phyloP scores from a whole-genome alignment of 139 green algal species.

The Chlamydomonas incerta region DNA sequence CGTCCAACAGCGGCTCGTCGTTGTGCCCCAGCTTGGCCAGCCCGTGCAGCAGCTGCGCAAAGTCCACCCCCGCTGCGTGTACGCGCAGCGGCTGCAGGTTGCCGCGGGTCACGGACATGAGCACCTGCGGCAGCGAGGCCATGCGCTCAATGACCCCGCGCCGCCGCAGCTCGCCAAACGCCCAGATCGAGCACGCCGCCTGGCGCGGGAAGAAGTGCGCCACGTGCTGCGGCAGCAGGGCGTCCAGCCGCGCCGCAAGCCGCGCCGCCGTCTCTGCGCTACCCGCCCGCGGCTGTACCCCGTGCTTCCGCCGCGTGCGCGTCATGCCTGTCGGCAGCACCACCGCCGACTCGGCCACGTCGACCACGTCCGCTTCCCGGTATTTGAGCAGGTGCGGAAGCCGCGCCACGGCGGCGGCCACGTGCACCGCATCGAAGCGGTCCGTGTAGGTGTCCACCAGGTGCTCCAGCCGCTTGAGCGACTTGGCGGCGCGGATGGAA shows the following conservation, averaged over 20 bases:
- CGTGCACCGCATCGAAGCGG: slow-evolving; percentile 49
- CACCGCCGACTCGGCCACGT: neutral
- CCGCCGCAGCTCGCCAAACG: slow-evolving; percentile 34
- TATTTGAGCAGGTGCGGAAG: slow-evolving; percentile 45
- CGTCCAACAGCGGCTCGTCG: neutral
- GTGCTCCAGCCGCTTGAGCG: slow-evolving; percentile 43
- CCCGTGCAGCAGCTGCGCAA: slow-evolving; percentile 47
- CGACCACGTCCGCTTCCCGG: slow-evolving; percentile 32
- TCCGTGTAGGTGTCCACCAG: slow-evolving; percentile 33
- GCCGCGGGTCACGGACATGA: neutral
- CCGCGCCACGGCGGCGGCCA: slow-evolving; percentile 47
- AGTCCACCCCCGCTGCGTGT: slow-evolving; percentile 34
- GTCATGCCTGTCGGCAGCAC: neutral
- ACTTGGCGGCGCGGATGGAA: slow-evolving; percentile 13
- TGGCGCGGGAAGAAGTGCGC: slow-evolving; percentile 35
- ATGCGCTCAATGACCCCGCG: neutral
- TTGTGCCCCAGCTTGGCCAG: slow-evolving; percentile 37
- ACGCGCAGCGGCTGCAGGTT: slow-evolving; percentile 27
- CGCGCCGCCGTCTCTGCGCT: neutral
- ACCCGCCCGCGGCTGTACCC: neutral
- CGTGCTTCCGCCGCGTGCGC: slow-evolving; percentile 9
- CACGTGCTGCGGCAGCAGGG: slow-evolving; percentile 13
- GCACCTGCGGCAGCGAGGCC: slow-evolving; percentile 16
- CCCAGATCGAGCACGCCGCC: slow-evolving; percentile 40
- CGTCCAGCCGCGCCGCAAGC: slow-evolving; percentile 26